Percentiles rank a stretch among this genome's conserved stretches.
phyloP scores from a whole-genome alignment of 1,284 basidiomycete species.

The Neotropicomus parvogracilis region DNA sequence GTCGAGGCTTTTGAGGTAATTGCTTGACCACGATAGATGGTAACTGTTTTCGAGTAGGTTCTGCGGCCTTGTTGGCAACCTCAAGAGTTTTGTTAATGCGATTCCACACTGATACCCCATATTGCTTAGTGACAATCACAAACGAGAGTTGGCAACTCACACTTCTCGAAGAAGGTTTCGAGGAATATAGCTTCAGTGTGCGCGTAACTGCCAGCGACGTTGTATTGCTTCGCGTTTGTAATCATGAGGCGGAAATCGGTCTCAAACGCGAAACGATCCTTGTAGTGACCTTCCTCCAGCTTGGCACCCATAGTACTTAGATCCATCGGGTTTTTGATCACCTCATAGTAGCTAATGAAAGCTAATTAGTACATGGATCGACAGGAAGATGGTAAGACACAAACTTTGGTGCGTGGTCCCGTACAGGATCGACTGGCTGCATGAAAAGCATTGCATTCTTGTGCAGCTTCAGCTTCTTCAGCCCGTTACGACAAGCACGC shows the following conservation, averaged over 20 bases:
- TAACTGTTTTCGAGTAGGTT: slow-evolving; percentile 27
- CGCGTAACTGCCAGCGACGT: slow-evolving; percentile 68
- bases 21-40: slow-evolving; percentile 38
- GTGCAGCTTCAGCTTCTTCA: slow-evolving; percentile 77
- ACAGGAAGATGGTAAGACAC: slow-evolving; percentile 29
- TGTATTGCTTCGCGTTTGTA: slow-evolving; percentile 86
- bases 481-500: slow-evolving; percentile 73
- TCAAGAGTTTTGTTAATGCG: slow-evolving; percentile 76
- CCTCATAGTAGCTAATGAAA: slow-evolving; percentile 72
- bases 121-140: slow-evolving; percentile 4
- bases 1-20: slow-evolving; percentile 25
- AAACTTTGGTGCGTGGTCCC: slow-evolving; percentile 82
- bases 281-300: slow-evolving; percentile 84
- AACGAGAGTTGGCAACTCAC: slow-evolving; percentile 44
- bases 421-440: slow-evolving; percentile 87
- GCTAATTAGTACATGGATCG: slow-evolving; percentile 1
- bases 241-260: slow-evolving; percentile 89
- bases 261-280: slow-evolving; percentile 80
- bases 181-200: slow-evolving; percentile 75
- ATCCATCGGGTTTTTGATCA: slow-evolving; percentile 95
- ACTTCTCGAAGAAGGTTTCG: slow-evolving; percentile 81
- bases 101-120: slow-evolving; percentile 55
- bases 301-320: slow-evolving; percentile 87
- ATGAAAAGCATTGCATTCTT: slow-evolving; percentile 75
- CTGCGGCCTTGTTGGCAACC: slow-evolving; percentile 38